These are phyloP conservation scores for Volvox africanus DNA, from an alignment of 139 green algal genomes.

Conservation along the genomic window DNA sequence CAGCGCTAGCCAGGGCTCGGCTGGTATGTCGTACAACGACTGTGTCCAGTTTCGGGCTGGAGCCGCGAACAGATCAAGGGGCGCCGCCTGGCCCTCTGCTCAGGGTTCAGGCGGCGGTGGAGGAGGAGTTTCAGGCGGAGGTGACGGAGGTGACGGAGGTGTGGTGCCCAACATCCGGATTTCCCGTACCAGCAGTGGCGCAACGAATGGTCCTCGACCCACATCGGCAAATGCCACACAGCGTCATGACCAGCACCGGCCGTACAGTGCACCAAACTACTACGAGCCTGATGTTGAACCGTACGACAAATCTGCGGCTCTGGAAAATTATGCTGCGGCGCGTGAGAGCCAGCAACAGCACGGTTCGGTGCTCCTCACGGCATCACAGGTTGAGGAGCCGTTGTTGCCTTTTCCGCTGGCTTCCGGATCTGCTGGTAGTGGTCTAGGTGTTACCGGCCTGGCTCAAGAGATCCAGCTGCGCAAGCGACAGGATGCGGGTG, in stretches of 20 bases:
- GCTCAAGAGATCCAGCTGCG: slow-evolving; percentile 6
- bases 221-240: background rate
- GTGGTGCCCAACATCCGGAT: too few species aligned
- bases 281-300: background rate
- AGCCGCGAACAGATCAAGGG: background rate
- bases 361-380: background rate
- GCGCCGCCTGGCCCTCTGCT: background rate
- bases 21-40: background rate
- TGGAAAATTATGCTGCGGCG: background rate
- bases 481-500: background rate
- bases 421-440: too few species aligned
- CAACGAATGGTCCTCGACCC: background rate
- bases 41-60: background rate
- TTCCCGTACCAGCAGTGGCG: too few species aligned
- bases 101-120: background rate
- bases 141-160: background rate
- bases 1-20: slow-evolving; percentile 22
- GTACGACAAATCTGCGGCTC: background rate
- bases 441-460: background rate
- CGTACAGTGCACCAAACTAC: background rate
- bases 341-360: background rate
- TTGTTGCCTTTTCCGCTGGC: background rate
- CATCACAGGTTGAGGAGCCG: background rate
- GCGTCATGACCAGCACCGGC: background rate
- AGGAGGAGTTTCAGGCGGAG: too few species aligned